A percentile compares a stretch with the other conserved stretches of the same genome.
Evolutionary conservation across 2,329 filamentous ascomycete species (phyloP).

Genomic region (Cryphonectria carpinicola): DNA sequence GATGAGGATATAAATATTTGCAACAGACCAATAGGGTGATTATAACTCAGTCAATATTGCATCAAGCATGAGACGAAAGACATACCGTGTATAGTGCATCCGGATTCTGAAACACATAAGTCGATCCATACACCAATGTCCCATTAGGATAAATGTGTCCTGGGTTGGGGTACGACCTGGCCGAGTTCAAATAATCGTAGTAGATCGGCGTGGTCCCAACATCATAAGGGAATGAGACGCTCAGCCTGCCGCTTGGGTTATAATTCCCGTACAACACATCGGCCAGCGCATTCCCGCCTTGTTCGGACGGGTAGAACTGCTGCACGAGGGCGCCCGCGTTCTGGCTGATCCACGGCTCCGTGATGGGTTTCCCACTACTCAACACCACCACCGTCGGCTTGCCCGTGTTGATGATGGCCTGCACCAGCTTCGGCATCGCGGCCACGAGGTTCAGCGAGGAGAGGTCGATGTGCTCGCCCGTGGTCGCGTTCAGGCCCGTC

Average conservation of each 20-base stretch:
- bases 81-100: conserved; percentile 57
- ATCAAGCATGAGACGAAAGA: background rate
- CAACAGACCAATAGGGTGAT: too few relatives aligned
- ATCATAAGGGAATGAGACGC: conserved; percentile 68
- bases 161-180: conserved; percentile 55
- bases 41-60: too few relatives aligned
- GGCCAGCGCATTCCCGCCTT: conserved; percentile 68
- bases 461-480: conserved; percentile 74
- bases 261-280: conserved; percentile 67
- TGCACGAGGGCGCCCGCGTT: conserved; percentile 69
- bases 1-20: too few relatives aligned
- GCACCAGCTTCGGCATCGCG: conserved; percentile 68
- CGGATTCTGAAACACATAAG: conserved; percentile 66
- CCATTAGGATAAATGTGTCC: conserved; percentile 61
- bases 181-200: conserved; percentile 75
- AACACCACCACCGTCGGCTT: conserved; percentile 71
- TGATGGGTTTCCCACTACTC: conserved; percentile 72
- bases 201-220: conserved; percentile 70
- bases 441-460: conserved; percentile 68
- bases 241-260: conserved; percentile 68
- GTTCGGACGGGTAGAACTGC: conserved; percentile 74
- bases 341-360: conserved; percentile 72
- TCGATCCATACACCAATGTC: conserved; percentile 65
- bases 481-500: conserved; percentile 72
- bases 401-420: conserved; percentile 68